Evolutionary conservation across 768 basidiomycete species (phyloP).

Genomic region (Gautieria morchelliformis): DNA sequence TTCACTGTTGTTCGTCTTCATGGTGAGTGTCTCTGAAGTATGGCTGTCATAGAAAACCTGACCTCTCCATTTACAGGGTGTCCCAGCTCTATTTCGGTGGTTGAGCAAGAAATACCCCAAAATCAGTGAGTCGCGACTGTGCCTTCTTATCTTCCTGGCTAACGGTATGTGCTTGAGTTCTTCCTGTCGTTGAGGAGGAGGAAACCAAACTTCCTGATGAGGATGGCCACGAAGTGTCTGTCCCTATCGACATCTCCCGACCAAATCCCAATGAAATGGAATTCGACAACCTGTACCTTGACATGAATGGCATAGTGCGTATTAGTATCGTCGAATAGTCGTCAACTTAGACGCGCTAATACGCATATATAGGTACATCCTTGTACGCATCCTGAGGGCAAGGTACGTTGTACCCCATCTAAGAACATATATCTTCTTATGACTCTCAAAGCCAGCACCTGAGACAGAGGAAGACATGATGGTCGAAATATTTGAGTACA

Average conservation of each 20-base stretch:
- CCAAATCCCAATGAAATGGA: constrained; percentile 95
- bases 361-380: constrained; percentile 68
- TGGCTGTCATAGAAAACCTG: neutral
- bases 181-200: constrained; percentile 78
- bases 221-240: constrained; percentile 49
- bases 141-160: neutral
- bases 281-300: constrained; percentile 93
- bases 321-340: neutral
- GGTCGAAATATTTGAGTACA: constrained; percentile 94
- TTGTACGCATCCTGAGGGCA: constrained; percentile 98
- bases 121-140: constrained; percentile 52
- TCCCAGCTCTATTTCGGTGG: constrained; percentile 97
- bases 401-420: constrained; percentile 35
- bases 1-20: neutral
- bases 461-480: constrained; percentile 99
- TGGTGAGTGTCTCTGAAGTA: neutral
- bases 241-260: constrained; percentile 69
- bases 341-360: neutral
- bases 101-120: constrained; percentile 98
- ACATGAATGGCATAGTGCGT: constrained; percentile 98
- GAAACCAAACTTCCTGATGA: constrained; percentile 52
- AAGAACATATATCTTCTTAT: constrained; percentile 1
- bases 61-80: constrained; percentile 51
- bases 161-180: constrained; percentile 34
- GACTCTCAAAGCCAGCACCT: constrained; percentile 63